Base-by-base conservation (phyloP, 2,329 filamentous ascomycete species). In the Penicillium hesseltinei region DNA sequence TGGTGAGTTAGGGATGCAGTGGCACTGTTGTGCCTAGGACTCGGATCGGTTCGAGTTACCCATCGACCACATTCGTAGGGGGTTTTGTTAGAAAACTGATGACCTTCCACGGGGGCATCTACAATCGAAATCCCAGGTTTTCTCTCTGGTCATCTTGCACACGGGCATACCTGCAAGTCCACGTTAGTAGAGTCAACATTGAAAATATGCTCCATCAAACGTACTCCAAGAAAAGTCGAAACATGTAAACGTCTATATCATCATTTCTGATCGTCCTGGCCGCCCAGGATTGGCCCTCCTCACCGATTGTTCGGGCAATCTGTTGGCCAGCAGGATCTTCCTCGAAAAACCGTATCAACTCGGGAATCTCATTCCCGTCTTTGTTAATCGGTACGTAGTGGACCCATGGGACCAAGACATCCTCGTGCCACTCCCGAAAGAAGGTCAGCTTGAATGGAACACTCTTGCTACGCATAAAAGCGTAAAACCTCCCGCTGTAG, bases 361-460 rank as follows among this genome's bases (percentile, higher is more conserved):
- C 83, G 0, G 81, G 80, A 3, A 85, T 62, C 67, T 85, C 82
- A 3, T 77, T 74, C 65, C 82, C 70, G 6, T 76, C 69, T 59
- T 78, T 70, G 46, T 79, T 82, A 0, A 85, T 33, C 0, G 83
- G 83, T 0, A 85, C 66, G 54, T 84, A 85, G 58, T 86, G 83
- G 4, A 82, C 71, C 83, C 83, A 85, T 0, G 83, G 81, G 10
- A 79, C 54, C 2, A 86, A 73, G 0, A 82, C 70, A 25, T 85
- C 82, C 57, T 84, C 81, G 57, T 85, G 82, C 84, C 83, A 86
- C 66, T 85, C 83, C 2, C 76, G 73, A 8, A 84, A 69, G 0
- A 84, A 62, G 0, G 81, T 82, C 60, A 81, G 76, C 63, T 85
- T 86, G 17, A 86, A 65, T 0, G 80, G 78, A 0, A 74, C 63